These are phyloP conservation scores for Hyaloscypha variabilis DNA, from an alignment of 495 filamentous ascomycete genomes.

Conservation along the genomic window DNA sequence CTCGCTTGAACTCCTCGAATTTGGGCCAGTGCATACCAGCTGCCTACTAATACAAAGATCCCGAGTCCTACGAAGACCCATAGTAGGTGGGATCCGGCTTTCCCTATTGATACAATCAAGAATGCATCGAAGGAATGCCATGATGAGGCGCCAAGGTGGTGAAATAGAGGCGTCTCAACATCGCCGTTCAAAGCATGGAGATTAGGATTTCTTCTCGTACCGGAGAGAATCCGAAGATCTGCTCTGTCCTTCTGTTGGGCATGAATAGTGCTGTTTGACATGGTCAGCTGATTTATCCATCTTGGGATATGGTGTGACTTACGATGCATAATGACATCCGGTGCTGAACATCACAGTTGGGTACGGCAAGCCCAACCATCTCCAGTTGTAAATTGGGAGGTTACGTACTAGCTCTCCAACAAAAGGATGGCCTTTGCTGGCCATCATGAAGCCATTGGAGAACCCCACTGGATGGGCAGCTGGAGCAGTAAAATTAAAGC, in stretches of 20 bases:
- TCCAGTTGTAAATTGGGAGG: conserved; percentile 37
- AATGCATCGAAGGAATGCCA: conserved; percentile 48
- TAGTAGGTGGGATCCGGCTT: not conserved
- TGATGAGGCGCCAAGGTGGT: conserved; percentile 47
- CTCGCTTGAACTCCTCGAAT: not conserved
- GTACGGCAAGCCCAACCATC: conserved; percentile 44
- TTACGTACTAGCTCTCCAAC: conserved; percentile 37
- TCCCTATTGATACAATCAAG: conserved; percentile 34
- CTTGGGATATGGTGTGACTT: conserved; percentile 8
- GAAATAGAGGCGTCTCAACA: conserved; percentile 46
- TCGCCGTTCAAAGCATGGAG: conserved; percentile 46
- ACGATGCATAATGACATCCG: conserved; percentile 46
- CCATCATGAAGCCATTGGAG: conserved; percentile 48
- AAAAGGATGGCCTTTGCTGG: conserved; percentile 37
- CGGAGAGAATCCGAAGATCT: conserved; percentile 42
- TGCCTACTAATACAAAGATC: not conserved
- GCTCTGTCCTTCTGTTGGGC: conserved; percentile 36
- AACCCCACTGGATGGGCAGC: conserved; percentile 42
- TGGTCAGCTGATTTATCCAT: not conserved
- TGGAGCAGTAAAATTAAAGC: conserved; percentile 44
- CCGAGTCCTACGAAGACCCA: conserved; percentile 3
- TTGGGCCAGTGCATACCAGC: not conserved
- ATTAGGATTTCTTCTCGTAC: conserved; percentile 21
- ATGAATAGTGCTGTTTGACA: conserved; percentile 32
- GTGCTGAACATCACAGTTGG: conserved; percentile 48